These are phyloP conservation scores for Azolla pinnata DNA, from an alignment of 75 land plant genomes.

Conservation along the genomic window DNA sequence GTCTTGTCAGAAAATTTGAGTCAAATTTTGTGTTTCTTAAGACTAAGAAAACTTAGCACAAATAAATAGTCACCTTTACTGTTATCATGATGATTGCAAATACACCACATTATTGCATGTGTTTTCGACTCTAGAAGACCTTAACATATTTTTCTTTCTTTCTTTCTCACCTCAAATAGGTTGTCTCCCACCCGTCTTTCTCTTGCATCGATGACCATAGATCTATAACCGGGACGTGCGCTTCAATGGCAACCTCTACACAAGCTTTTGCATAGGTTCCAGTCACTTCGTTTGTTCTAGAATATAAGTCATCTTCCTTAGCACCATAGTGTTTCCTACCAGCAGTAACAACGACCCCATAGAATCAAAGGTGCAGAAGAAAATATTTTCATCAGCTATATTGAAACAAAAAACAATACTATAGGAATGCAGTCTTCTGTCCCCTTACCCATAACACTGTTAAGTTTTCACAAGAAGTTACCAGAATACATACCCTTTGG, in stretches of 20 bases:
- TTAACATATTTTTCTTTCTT: not conserved
- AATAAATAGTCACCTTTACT: not conserved
- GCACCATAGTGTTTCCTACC: conserved; percentile 42
- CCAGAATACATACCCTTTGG: too few relatives aligned
- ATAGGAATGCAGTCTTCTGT: too few relatives aligned
- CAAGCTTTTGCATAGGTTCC: conserved; percentile 63
- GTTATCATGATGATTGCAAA: not conserved
- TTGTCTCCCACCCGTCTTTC: conserved; percentile 61
- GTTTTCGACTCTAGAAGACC: not conserved
- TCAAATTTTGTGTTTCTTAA: not conserved
- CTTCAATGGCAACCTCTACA: conserved; percentile 47
- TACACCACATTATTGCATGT: not conserved
- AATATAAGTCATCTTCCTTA: conserved; percentile 49
- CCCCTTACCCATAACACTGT: too few relatives aligned
- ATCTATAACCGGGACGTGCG: conserved; percentile 42
- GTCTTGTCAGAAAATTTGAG: conserved; percentile 5
- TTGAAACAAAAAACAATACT: too few relatives aligned
- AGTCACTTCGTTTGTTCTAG: conserved; percentile 73
- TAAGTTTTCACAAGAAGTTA: too few relatives aligned
- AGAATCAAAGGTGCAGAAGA: too few relatives aligned
- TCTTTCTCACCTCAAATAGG: conserved; percentile 46
- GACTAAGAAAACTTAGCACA: not conserved
- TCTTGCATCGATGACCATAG: conserved; percentile 82
- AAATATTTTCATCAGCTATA: too few relatives aligned
- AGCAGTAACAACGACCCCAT: too few relatives aligned